Evolutionary conservation across 306 rosid genomes (phyloP), one percentile per base, ranked within the genome.

Genomic region (Lathyrus oleraceus): DNA sequence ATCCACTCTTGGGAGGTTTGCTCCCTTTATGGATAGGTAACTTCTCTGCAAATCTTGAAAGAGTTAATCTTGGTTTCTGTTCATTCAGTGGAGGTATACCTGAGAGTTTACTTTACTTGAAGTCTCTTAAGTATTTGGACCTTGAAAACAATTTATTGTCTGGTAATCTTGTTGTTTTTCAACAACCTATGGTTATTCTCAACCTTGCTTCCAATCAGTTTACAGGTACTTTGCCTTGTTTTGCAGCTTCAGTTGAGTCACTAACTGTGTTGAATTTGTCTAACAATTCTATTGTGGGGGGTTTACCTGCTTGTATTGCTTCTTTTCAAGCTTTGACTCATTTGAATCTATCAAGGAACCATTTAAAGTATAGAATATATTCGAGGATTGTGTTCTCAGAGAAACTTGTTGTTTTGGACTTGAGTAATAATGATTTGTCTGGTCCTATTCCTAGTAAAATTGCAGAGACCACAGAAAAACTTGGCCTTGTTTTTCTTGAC

Each of bases 211-310:
- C 97, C 15, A 95, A 95, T 84, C 85, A 48, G 79, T 86, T 91
- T 79, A 79, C 93, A 4, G 97, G 99, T 67, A 95, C 99, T 70
- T 72, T 91, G 76, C 96, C 99, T 75, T 95, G 99, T 81, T 85
- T 86, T 52, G 83, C 95, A 75, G 91, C 91, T 78, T 86, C 96
- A 16, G 71, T 51, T 68, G 74, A 67, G 84, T 91, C 97, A 40
- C 83, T 91, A 35, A 72, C 71, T 53, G 81, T 87, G 42, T 74
- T 95, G 72, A 91, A 89, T 79, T 40, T 95, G n/a, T 81, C 97
- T 62, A 87, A 88, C 72, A 95, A 95, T 82, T 86, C 92, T 57
- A 53, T 95, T 61, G 84, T 84, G 14, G 99, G 99, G 43, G 99
- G 96, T 38, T 62, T 95, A 2, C 96, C 99, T 16, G 76, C 96